Percentiles rank a stretch among this genome's conserved stretches.
Evolutionary conservation across 768 basidiomycete genomes (phyloP).

Genomic region (Mycena alexandri): DNA sequence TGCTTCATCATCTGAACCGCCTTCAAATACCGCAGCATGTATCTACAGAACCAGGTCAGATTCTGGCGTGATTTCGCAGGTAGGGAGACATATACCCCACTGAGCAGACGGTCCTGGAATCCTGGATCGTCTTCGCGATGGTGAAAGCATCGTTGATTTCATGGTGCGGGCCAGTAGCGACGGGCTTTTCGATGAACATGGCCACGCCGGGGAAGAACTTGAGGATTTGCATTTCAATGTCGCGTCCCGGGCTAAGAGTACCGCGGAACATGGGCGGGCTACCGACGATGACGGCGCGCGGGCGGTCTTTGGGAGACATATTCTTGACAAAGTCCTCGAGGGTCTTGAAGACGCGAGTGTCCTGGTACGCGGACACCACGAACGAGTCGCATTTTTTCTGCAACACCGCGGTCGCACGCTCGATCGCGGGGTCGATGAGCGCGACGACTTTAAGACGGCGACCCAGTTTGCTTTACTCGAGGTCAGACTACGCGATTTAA

Average conservation of each 20-base stretch:
- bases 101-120: constrained; percentile 84
- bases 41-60: constrained; percentile 56
- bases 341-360: constrained; percentile 87
- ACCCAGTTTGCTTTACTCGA: constrained; percentile 82
- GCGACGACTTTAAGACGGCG: constrained; percentile 96
- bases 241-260: constrained; percentile 76
- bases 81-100: constrained; percentile 77
- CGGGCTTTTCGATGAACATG: constrained; percentile 94
- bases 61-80: background rate
- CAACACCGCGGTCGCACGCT: constrained; percentile 84
- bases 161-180: constrained; percentile 81
- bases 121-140: constrained; percentile 78
- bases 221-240: constrained; percentile 90
- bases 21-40: constrained; percentile 94
- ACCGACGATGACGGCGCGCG: constrained; percentile 89
- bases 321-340: constrained; percentile 87
- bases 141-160: constrained; percentile 78
- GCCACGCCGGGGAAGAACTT: constrained; percentile 90
- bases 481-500: constrained; percentile 28
- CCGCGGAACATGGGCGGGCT: constrained; percentile 96
- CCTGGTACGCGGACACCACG: constrained; percentile 92
- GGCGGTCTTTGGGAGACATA: constrained; percentile 72
- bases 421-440: constrained; percentile 90
- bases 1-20: constrained; percentile 97
- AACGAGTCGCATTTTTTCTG: constrained; percentile 93